phyloP scores from a whole-genome alignment of 345 rosid species.

The Linum lewisii region DNA sequence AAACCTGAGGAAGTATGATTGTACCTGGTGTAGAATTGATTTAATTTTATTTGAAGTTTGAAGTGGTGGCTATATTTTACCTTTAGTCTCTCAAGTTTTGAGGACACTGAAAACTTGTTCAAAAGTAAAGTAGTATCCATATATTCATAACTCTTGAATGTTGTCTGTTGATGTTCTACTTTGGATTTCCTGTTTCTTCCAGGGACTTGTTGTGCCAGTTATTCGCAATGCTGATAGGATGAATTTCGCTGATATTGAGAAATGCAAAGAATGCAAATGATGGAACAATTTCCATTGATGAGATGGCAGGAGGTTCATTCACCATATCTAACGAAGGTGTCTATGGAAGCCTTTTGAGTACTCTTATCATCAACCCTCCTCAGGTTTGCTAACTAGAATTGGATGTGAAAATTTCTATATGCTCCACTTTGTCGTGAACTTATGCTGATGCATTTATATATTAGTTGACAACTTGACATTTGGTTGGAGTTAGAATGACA shows the following conservation, averaged over 20 bases:
- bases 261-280: conserved; percentile 90
- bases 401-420: too few relatives aligned
- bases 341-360: conserved; percentile 92
- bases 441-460: too few relatives aligned
- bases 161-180: background rate
- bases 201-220: conserved; percentile 92
- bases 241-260: conserved; percentile 91
- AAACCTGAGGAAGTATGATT: too few relatives aligned
- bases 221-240: conserved; percentile 54
- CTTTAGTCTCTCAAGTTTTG: too few relatives aligned
- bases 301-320: conserved; percentile 98
- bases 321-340: conserved; percentile 82
- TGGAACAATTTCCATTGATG: conserved; percentile 91
- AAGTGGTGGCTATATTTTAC: too few relatives aligned
- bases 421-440: too few relatives aligned
- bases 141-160: background rate
- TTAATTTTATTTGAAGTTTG: too few relatives aligned
- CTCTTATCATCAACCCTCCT: conserved; percentile 98
- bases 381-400: conserved; percentile 38
- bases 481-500: too few relatives aligned
- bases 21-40: too few relatives aligned
- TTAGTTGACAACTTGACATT: too few relatives aligned
- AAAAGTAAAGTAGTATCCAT: too few relatives aligned
- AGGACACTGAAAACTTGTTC: too few relatives aligned
- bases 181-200: conserved; percentile 1